These are phyloP conservation scores for Lichtheimia ramosa DNA, from an alignment of 371 early-diverging fungal species.

Conservation along the genomic window DNA sequence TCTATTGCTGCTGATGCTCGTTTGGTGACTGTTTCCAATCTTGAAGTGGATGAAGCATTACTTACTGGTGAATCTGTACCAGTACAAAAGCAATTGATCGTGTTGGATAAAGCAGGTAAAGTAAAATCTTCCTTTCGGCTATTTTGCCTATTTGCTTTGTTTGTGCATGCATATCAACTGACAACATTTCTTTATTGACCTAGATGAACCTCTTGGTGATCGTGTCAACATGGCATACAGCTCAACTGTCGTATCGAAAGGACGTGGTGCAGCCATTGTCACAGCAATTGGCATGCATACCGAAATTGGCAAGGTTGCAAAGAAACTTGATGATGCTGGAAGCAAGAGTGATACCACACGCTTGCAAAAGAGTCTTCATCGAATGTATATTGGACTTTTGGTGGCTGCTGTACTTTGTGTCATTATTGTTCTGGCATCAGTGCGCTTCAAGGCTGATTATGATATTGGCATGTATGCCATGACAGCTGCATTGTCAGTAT, in stretches of 20 bases:
- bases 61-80: conserved; percentile 84
- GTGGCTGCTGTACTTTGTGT: conserved; percentile 41
- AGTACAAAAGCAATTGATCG: conserved; percentile 53
- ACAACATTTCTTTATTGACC: conserved; percentile 1
- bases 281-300: conserved; percentile 79
- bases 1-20: conserved; percentile 86
- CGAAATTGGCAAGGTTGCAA: conserved; percentile 87
- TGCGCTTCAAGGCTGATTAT: conserved; percentile 25
- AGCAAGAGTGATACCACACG: conserved; percentile 60
- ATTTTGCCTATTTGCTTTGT: not conserved
- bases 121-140: too few relatives aligned
- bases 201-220: conserved; percentile 36
- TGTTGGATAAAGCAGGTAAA: conserved; percentile 21
- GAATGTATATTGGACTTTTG: conserved; percentile 66
- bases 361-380: conserved; percentile 72
- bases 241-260: conserved; percentile 53
- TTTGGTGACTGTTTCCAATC: conserved; percentile 72
- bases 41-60: conserved; percentile 84
- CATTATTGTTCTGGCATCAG: conserved; percentile 42
- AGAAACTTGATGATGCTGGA: conserved; percentile 69
- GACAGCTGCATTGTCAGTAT: conserved; percentile 84
- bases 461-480: conserved; percentile 27
- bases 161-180: not conserved
- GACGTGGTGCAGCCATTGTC: conserved; percentile 62
- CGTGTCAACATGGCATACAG: conserved; percentile 64